Evolutionary conservation across 1,284 basidiomycete genomes (phyloP), one percentile per base, ranked within the genome.

Genomic region (Retiboletus flavoniger): DNA sequence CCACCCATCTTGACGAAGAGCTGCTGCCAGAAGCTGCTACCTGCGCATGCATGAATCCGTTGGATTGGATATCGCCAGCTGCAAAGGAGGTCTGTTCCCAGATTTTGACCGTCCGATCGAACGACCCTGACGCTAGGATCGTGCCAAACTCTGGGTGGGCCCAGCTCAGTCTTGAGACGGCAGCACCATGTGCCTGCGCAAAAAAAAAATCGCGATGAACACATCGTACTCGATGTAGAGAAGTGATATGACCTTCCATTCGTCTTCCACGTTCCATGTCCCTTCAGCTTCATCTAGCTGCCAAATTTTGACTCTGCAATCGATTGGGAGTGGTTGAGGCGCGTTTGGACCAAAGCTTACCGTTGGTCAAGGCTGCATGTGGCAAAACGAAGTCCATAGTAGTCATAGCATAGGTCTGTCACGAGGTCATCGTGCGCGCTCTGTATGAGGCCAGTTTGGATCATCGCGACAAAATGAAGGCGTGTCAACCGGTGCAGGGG

Each of bases 121-220:
- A 93, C 1, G 89, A 93, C 7, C 84, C 83, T 0, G 89, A 92
- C 0, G 92, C 92, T 51, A 96, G 76, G 51, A 96, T 81, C 2
- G 84, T 82, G 10, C 93, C 93, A 60, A 93, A 93, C 68, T 94
- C 85, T 7, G 94, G 93, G 66, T 95, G 92, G 2, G 91, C 91
- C 87, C 93, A 96, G 51, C 82, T 82, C n/a, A 95, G 64, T 69
- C 83, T 86, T 8, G 91, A 83, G 38, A 95, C 78, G 1, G 93
- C 84, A 10, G 93, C 93, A 63, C 94, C 92, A 70, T 95, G 93
- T 14, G 93, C 93, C 91, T 95, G 40, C 21, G 66, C 11, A 45
- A 24, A 50, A 55, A 38, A 50, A 56, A 34, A 32, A 11, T 11
- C 0, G 0, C 0, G 6, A 5, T 55, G 35, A 42, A 55, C 51